Evolutionary conservation across 257 asterid species (phyloP), one percentile per base, ranked within the genome.

Genomic region (Pogostemon cablin): DNA sequence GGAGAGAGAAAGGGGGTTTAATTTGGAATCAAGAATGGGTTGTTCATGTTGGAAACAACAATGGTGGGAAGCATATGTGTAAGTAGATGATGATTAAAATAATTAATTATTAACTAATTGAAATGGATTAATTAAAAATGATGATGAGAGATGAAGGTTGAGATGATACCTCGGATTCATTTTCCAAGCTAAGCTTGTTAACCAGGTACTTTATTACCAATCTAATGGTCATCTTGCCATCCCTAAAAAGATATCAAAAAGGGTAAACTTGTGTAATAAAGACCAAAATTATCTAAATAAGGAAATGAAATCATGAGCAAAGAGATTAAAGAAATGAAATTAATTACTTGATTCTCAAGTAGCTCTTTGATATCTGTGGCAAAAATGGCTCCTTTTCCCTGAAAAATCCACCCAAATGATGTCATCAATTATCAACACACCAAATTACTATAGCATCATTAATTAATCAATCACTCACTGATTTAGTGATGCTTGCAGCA

Each of bases 351-450:
- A 92, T 91, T 81, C 98, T 86, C 83, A 95, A 79, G 91, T 83
- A 91, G 87, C 90, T 89, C 87, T 87, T 91, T 42, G 96, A 77
- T 82, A 95, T 85, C 84, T 91, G 99, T 17, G 93, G 99, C 87
- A 95, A 87, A 79, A 75, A 83, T 34, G 95, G 89, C 78, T 95
- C 89, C 65, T 80, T 89, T 20, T 83, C 84, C 82, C 99, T 95
- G 91, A 72, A 15, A 59, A 53, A 55, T 71, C 68, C 32, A 25
- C 25, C 25, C 32, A 25, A 25, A 72, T 62, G 65, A 54, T 60
- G 77, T 64, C 50, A 47, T 68, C 42, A 43, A 7, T n/a, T 2
- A 3, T 9, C n/a, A 32, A 58, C 39, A 66, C 50, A 43, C 5
- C 9, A 55, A 48, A 54, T 9, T 12, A 47, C 7, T 12, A 15